Base-by-base conservation (phyloP, 1,284 basidiomycete species). In the Filobasidium uniguttulatum region DNA sequence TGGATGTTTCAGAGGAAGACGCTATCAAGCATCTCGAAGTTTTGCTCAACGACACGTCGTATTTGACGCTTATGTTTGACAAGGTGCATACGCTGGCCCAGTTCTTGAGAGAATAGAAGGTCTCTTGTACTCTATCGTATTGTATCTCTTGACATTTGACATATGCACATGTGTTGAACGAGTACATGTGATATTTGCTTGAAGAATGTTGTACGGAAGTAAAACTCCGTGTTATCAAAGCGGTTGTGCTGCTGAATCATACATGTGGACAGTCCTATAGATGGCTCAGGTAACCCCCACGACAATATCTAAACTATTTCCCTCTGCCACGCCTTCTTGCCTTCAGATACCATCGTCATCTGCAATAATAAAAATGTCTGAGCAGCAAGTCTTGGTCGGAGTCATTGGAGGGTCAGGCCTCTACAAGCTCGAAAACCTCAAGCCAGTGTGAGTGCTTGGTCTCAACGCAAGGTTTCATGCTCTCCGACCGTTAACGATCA, bases 21-120 rank as follows among this genome's bases (percentile, higher is more conserved):
- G 94, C 94, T 6, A 91, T 97, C 68, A 87, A 91, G 69, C 86
- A 93, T 65, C 96, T 98, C 60, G 91, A 97, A 71, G 78, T 81
- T 25, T 67, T 97, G 49, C 69, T 99, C 55, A 94, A 93, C 62
- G 91, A 98, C 64, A 96, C 88, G 2, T 90, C 86, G 31, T 93
- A 94, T 66, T 78, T 97, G 59, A 87, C 87, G 0, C 86, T 84
- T 26, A 83, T 99, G 49, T 77, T 98, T 57, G 89, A 94, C 69
- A 76, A 84, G 57, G 88, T 94, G 59, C 90, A 94, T 63, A 83
- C 85, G 59, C 69, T 85, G 60, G 83, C 83, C 20, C 85, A 85
- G 64, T 86, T 85, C 65, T 50, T 58, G 43, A 52, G 56, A 31
- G 53, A 55, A 19, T 55, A 38, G 29, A n/a, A 25, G 30, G n/a